Base-by-base conservation (phyloP, 192 early-diverging fungal species). In the Umbelopsis sp. region DNA sequence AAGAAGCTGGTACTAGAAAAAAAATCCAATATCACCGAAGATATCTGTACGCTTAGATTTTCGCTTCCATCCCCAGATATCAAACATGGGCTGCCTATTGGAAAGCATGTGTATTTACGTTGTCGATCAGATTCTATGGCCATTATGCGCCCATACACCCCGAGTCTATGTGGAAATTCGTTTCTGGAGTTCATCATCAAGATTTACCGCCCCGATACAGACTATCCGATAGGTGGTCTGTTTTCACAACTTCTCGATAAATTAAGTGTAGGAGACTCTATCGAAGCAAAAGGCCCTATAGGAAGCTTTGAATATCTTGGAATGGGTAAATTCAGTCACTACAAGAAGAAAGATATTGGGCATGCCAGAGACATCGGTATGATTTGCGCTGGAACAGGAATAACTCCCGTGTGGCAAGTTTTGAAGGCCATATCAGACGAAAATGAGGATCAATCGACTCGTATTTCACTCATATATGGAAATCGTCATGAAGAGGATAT, bases 371-470 rank as follows among this genome's bases (percentile, higher is more conserved):
- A 91, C 69, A 85, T 97, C 38, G 91, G 88, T 34, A 83, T 96
- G 89, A 85, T 97, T 73, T 91, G 91, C 22, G 94, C 93, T 43
- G 95, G 95, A n/a, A 90, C 92, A 20, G 94, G 91, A 16, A 91
- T 96, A 59, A 94, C 94, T 22, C 93, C 93, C 12, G 90, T 91
- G 84, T 74, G 90, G 56, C 95, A 96, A 81, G 74, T 96, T 50
- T 82, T 94, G 65, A 85, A 88, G 74, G 83, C 88, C 10, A 79
- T 95, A 41, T 73, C 90, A 24, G 59, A 72, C 45, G 86, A 95
- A 75, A 84, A 83, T 29, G 83, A 84, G 20, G 79, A 80, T 14
- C 90, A 93, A 81, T 71, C 83, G 34, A 94, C 93, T 66, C 87
- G 90, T 71, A 70, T 94, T 66, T 83, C 86, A n/a, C 82, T 96